A percentile compares a stretch with the other conserved stretches of the same genome.
Conservation (phyloP, 768 basidiomycete genomes). For the Podaxis sp. region DNA sequence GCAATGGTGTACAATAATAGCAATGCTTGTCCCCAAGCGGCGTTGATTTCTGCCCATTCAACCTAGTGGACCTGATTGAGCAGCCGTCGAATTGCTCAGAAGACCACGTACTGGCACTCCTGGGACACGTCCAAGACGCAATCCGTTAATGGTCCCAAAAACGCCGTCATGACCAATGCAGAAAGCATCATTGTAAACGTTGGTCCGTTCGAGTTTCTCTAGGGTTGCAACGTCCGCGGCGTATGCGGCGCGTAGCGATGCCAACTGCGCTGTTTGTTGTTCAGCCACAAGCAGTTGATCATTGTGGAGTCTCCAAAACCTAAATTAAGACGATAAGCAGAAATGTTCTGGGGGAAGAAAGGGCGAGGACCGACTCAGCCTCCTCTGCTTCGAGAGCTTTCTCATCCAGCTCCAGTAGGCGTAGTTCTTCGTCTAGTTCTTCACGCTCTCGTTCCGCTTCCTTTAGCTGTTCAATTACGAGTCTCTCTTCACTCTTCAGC, state of each 20-base stretch:
- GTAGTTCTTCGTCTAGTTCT: conserved; percentile 73
- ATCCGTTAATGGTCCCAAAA: conserved; percentile 97
- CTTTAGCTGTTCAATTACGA: conserved; percentile 73
- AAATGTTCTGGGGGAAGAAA: conserved; percentile 3
- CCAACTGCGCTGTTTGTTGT: conserved; percentile 66
- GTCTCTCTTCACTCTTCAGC: conserved; percentile 64
- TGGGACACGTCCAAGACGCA: conserved; percentile 86
- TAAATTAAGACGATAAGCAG: conserved; percentile 28
- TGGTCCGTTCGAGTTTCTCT: conserved; percentile 86
- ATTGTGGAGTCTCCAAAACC: conserved; percentile 84
- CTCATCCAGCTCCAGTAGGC: conserved; percentile 73
- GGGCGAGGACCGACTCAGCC: conserved; percentile 57
- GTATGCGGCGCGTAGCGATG: conserved; percentile 75
- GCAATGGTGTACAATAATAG: conserved; percentile 89
- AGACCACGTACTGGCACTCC: conserved; percentile 65
- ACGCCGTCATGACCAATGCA: conserved; percentile 94
- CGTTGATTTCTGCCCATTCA: conserved; percentile 98
- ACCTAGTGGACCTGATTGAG: conserved; percentile 50
- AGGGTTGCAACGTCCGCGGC: conserved; percentile 73
- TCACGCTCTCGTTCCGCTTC: conserved; percentile 75
- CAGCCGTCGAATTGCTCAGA: conserved; percentile 1
- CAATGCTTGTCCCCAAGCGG: conserved; percentile 97
- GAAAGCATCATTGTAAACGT: conserved; percentile 95
- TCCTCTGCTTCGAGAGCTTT: conserved; percentile 80
- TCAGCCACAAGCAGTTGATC: conserved; percentile 65